Evolutionary conservation across 1,284 basidiomycete species (phyloP).

Genomic region (Pterula multifida): DNA sequence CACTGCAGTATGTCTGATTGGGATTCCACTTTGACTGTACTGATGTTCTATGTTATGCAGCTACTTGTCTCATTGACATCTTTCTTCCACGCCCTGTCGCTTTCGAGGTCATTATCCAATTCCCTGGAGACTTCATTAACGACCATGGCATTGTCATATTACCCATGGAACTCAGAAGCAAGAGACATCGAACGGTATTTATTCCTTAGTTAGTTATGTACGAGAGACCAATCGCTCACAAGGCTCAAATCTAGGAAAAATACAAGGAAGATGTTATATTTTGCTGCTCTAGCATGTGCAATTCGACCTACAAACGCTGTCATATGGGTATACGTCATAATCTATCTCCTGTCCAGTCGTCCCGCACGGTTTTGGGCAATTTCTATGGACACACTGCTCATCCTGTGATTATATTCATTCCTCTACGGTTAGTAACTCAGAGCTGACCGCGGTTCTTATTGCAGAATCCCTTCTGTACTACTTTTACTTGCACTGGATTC

Average conservation of each 20-base stretch:
- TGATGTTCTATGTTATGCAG: too few relatives aligned
- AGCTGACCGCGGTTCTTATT: not conserved
- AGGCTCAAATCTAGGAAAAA: constrained; percentile 5
- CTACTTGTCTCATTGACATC: constrained; percentile 75
- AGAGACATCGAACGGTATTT: constrained; percentile 11
- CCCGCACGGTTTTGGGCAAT: constrained; percentile 19
- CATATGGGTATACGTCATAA: constrained; percentile 74
- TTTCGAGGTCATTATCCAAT: constrained; percentile 88
- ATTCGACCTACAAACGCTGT: constrained; percentile 81
- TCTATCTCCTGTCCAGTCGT: constrained; percentile 33
- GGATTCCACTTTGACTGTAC: constrained; percentile 1
- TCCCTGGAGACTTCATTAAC: constrained; percentile 86
- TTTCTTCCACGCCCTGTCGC: constrained; percentile 76
- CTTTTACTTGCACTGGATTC: constrained; percentile 47
- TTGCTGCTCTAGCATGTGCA: constrained; percentile 70
- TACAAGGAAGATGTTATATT: constrained; percentile 17
- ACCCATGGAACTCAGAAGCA: constrained; percentile 51
- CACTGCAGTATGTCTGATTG: constrained; percentile 58
- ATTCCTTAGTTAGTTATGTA: constrained; percentile 12
- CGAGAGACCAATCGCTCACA: not conserved
- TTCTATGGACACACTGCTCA: constrained; percentile 22
- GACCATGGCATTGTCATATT: constrained; percentile 67
- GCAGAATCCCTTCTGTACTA: constrained; percentile 26
- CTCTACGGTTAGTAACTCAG: too few relatives aligned
- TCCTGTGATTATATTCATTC: constrained; percentile 29